Conservation (phyloP, 2,329 filamentous ascomycete species). For the Curvularia hawaiiensis region DNA sequence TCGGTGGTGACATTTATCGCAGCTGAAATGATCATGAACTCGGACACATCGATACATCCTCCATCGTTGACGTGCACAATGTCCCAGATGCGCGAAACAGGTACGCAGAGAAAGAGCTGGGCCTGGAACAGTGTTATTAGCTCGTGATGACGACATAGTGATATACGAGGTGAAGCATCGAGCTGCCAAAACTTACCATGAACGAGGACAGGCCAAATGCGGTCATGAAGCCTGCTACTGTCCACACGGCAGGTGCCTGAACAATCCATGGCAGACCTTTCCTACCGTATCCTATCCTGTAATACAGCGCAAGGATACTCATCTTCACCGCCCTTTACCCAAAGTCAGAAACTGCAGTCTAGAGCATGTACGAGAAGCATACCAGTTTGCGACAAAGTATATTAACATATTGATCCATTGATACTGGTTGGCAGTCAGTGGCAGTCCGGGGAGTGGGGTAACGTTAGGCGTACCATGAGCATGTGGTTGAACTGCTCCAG, state of each 20-base stretch:
- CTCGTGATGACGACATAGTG: not conserved
- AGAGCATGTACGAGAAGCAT: not conserved
- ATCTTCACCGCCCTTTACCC: slow-evolving; percentile 35
- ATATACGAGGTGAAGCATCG: not conserved
- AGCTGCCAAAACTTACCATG: slow-evolving; percentile 21
- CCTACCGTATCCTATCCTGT: slow-evolving; percentile 33
- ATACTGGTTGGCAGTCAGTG: slow-evolving; percentile 23
- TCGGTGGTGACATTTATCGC: slow-evolving; percentile 35
- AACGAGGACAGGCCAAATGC: slow-evolving; percentile 29
- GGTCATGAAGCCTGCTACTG: slow-evolving; percentile 26
- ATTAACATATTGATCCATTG: slow-evolving; percentile 36
- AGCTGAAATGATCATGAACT: slow-evolving; percentile 30
- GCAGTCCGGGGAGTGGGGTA: too few relatives aligned
- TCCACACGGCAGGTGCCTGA: slow-evolving; percentile 28
- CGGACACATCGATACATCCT: slow-evolving; percentile 26
- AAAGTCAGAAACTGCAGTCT: not conserved
- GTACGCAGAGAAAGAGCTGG: slow-evolving; percentile 30
- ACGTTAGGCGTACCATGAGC: slow-evolving; percentile 24
- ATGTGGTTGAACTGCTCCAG: slow-evolving; percentile 27
- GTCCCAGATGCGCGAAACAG: slow-evolving; percentile 29
- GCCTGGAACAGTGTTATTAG: slow-evolving; percentile 10
- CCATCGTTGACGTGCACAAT: slow-evolving; percentile 14
- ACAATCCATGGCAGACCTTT: slow-evolving; percentile 32
- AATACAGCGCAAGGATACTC: slow-evolving; percentile 37
- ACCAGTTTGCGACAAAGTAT: slow-evolving; percentile 39